A percentile compares a stretch with the other conserved stretches of the same genome.
Conservation (phyloP, 2,329 filamentous ascomycete genomes). For the Colletotrichum cuscutae region DNA sequence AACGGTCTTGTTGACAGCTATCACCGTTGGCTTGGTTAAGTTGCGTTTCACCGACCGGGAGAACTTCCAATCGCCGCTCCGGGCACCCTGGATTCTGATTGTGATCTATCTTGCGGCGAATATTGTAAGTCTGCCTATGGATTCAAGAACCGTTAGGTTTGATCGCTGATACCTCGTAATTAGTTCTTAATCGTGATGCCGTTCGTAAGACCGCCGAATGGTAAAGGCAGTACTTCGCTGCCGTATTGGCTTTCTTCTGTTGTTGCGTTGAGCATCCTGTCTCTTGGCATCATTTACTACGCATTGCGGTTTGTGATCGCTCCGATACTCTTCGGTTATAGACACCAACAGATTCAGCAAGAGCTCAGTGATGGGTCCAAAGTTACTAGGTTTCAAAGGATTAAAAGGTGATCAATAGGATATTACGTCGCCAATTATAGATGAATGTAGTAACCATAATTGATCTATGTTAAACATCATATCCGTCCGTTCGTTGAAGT, state of each 20-base stretch:
- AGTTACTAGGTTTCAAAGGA: conserved; percentile 25
- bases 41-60: conserved; percentile 35
- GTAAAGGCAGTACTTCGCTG: conserved; percentile 27
- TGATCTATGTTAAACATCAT: neutral
- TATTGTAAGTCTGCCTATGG: neutral
- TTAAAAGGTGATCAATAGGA: neutral
- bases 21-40: conserved; percentile 37
- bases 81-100: conserved; percentile 36
- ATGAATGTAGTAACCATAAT: neutral
- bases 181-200: conserved; percentile 32
- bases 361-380: conserved; percentile 29
- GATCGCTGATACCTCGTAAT: neutral
- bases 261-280: conserved; percentile 19
- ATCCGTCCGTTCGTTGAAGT: neutral
- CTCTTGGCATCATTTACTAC: conserved; percentile 23
- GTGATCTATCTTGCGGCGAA: conserved; percentile 23
- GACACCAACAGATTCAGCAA: conserved; percentile 15
- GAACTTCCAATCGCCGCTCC: conserved; percentile 35
- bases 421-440: neutral
- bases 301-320: conserved; percentile 5
- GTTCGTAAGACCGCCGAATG: conserved; percentile 22
- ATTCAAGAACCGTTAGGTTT: neutral
- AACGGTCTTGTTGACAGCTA: conserved; percentile 32
- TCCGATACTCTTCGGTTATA: conserved; percentile 15
- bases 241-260: conserved; percentile 31